Evolutionary conservation across 129 eudicot species (phyloP), one percentile per base, ranked within the genome.

Genomic region (Flaveria ramosissima): DNA sequence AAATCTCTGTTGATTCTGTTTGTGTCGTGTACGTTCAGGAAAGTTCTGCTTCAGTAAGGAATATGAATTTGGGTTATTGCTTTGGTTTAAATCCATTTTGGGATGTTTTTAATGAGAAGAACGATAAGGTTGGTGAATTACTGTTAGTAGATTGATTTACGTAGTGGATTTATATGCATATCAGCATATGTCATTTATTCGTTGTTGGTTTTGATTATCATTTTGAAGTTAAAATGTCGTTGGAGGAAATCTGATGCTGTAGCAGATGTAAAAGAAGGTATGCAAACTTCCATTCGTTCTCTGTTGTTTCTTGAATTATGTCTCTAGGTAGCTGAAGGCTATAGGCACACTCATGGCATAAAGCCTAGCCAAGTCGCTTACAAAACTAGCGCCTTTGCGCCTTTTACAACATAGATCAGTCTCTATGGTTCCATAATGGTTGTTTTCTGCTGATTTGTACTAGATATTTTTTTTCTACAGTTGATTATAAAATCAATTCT

Each of bases 261-360:
- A 67, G 75, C 20, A 74, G 76, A 66, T 66, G 21, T 71, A 27
- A 68, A 74, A 74, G 61, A 74, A 19, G 79, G 84, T 80, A 20
- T 26, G 52, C 76, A 20, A 8, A 45, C 50, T 16, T 47, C 30
- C 21, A 46, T 19, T 56, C 10, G 32, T 19, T 43, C 15, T 17
- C 52, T 27, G 50, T 65, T 53, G 14, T 11, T 53, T 36, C 7
- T 7, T 53, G 32, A 15, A 8, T 70, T 26, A 23, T 43, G 41
- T 36, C 41, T 36, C 8, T 36, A 36, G 41, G 41, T 36, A 36
- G 41, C 7, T 36, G 41, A 36, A 36, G 41, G 41, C 1, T 4
- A 36, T 5, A 32, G 39, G 7, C 39, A 32, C 39, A 32, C 7
- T 32, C 39, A 32, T 32, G 39, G 39, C 39, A 32, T 32, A 0